Percentiles rank a stretch among this genome's conserved stretches.
phyloP scores from a whole-genome alignment of 1,139 yeast genomes.

The Barnettozyma hawaiiensis region DNA sequence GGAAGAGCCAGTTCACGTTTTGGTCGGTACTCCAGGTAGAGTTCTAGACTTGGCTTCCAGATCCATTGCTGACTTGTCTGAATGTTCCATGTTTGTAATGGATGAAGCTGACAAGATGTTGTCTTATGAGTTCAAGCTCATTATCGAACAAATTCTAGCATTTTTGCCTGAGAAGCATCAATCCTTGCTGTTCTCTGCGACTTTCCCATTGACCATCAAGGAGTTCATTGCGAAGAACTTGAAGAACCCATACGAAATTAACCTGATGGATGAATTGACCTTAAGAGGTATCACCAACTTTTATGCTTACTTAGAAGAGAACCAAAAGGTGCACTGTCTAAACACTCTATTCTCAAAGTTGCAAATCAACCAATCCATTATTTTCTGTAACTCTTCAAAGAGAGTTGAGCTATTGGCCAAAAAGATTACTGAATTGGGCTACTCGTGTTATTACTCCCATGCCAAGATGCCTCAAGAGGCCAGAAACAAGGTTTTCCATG shows the following conservation, averaged over 20 bases:
- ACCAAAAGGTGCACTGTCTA: constrained; percentile 90
- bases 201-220: constrained; percentile 93
- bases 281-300: constrained; percentile 94
- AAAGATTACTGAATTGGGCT: constrained; percentile 93
- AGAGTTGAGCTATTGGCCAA: constrained; percentile 94
- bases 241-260: constrained; percentile 83
- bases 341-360: constrained; percentile 91
- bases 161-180: constrained; percentile 81
- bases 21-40: constrained; percentile 97
- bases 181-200: constrained; percentile 86
- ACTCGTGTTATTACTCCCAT: constrained; percentile 94
- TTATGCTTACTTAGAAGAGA: constrained; percentile 96
- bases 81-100: constrained; percentile 89
- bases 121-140: constrained; percentile 81
- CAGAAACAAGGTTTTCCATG: constrained; percentile 97
- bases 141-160: constrained; percentile 80
- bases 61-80: constrained; percentile 78
- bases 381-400: constrained; percentile 93
- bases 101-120: constrained; percentile 99
- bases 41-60: constrained; percentile 91
- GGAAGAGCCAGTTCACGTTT: constrained; percentile 83
- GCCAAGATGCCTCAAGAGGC: constrained; percentile 98
- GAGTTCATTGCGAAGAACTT: constrained; percentile 89
- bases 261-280: constrained; percentile 95
- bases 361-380: constrained; percentile 93